phyloP scores from a whole-genome alignment of 192 early-diverging fungal species.

The Anaeromyces robustus region DNA sequence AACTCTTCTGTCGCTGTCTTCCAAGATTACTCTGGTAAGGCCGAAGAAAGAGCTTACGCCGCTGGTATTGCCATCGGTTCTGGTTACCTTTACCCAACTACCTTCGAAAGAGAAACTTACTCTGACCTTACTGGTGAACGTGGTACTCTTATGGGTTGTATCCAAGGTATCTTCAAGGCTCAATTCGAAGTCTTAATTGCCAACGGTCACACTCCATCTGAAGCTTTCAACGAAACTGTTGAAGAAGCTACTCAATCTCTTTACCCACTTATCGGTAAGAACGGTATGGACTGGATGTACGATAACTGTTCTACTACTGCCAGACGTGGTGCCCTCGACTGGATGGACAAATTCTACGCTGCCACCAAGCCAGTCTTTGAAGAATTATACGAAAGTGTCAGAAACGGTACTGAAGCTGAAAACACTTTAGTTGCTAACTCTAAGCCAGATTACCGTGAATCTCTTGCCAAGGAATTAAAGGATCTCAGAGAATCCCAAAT shows the following conservation, averaged over 20 bases:
- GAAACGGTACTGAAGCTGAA: constrained; percentile 73
- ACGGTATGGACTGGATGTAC: constrained; percentile 99
- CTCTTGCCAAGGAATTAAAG: constrained; percentile 76
- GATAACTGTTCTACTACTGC: constrained; percentile 94
- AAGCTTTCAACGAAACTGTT: constrained; percentile 99
- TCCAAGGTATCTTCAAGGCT: constrained; percentile 88
- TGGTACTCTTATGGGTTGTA: constrained; percentile 94
- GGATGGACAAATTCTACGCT: constrained; percentile 84
- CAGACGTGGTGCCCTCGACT: constrained; percentile 90
- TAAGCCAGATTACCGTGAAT: constrained; percentile 77
- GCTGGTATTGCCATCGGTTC: constrained; percentile 88
- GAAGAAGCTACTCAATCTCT: constrained; percentile 98
- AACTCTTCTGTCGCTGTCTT: constrained; percentile 92
- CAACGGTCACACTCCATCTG: constrained; percentile 87
- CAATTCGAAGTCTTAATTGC: constrained; percentile 93
- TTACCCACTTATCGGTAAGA: constrained; percentile 86
- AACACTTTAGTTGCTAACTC: constrained; percentile 77
- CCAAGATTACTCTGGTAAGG: constrained; percentile 86
- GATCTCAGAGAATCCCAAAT: constrained; percentile 83
- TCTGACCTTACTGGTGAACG: constrained; percentile 94
- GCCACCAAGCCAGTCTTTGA: constrained; percentile 89
- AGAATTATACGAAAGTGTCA: constrained; percentile 72
- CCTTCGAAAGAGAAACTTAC: constrained; percentile 91
- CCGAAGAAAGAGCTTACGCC: constrained; percentile 79
- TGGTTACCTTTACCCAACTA: constrained; percentile 86